Base-by-base conservation (phyloP, 768 basidiomycete species). In the Kwoniella shandongensis region DNA sequence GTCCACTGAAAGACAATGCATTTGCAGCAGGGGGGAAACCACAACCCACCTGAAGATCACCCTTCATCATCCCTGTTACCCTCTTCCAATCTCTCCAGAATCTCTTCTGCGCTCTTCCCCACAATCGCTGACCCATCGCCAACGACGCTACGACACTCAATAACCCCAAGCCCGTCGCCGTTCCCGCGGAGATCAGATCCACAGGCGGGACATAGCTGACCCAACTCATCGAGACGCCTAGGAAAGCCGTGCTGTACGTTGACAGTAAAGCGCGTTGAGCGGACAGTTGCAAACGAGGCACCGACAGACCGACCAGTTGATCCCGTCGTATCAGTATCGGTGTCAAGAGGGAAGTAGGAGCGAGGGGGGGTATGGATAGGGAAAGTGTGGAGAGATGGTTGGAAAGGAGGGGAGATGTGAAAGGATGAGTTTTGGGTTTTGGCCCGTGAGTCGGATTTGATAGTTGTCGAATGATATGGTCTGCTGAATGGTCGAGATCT, bases 11-110 rank as follows among this genome's bases (percentile, higher is more conserved):
- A 26, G 32, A 56, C n/a, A n/a, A n/a, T n/a, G n/a, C 11, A 26
- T 4, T 30, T 44, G 30, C 18, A n/a, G 15, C 26, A 51, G 23
- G 25, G 20, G 5, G 22, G 18, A 20, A 29, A 38, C 13, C 17
- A 12, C 18, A 7, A 60, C 65, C 46, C 35, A 70, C 75, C 60
- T 70, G 52, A 8, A 73, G 45, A 53, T 77, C 76, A 25, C 62
- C 64, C 45, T 66, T 52, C 27, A 75, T 46, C 59, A 73, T 66
- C 22, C 35, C 39, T 3, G 58, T 70, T 4, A 69, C 62, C 26
- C 76, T 52, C 3, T 56, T 54, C 71, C 71, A 75, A 51, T 75
- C 71, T 44, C 48, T 47, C 74, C 74, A 75, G 52, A 77, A 77
- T 22, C 38, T 47, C 38, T 44, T 55, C 54, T 73, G 69, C 4